phyloP scores from a whole-genome alignment of 768 basidiomycete genomes.

The Rhizopogon vinicolor region DNA sequence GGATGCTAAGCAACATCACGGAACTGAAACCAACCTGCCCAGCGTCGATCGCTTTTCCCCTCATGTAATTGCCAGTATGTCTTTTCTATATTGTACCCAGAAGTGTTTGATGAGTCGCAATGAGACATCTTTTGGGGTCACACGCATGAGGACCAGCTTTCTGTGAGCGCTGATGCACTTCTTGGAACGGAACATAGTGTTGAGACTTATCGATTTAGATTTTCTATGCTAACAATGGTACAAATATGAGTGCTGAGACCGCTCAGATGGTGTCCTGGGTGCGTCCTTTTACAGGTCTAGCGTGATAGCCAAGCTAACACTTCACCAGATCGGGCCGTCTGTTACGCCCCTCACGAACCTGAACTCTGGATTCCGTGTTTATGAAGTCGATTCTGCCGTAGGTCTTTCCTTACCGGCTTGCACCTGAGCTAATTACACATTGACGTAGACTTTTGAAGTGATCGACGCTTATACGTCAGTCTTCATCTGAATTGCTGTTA shows the following conservation, averaged over 20 bases:
- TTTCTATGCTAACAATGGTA: slow-evolving; percentile 70
- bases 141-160: slow-evolving; percentile 69
- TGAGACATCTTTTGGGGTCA: slow-evolving; percentile 77
- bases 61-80: slow-evolving; percentile 71
- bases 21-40: slow-evolving; percentile 1
- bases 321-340: slow-evolving; percentile 57
- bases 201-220: slow-evolving; percentile 35
- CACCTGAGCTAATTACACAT: not conserved
- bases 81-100: slow-evolving; percentile 3
- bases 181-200: not conserved
- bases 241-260: slow-evolving; percentile 47
- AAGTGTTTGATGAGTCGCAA: slow-evolving; percentile 7
- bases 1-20: not conserved
- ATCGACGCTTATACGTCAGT: slow-evolving; percentile 74
- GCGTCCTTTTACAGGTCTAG: slow-evolving; percentile 10
- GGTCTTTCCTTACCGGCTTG: slow-evolving; percentile 13
- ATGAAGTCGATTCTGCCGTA: slow-evolving; percentile 51
- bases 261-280: slow-evolving; percentile 55
- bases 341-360: slow-evolving; percentile 66
- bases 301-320: slow-evolving; percentile 4
- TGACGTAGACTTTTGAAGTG: slow-evolving; percentile 67
- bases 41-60: slow-evolving; percentile 77
- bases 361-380: slow-evolving; percentile 64
- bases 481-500: not conserved
- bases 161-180: slow-evolving; percentile 33